Evolutionary conservation across 495 filamentous ascomycete genomes (phyloP).

Genomic region (Hypoxylon subgilvum): DNA sequence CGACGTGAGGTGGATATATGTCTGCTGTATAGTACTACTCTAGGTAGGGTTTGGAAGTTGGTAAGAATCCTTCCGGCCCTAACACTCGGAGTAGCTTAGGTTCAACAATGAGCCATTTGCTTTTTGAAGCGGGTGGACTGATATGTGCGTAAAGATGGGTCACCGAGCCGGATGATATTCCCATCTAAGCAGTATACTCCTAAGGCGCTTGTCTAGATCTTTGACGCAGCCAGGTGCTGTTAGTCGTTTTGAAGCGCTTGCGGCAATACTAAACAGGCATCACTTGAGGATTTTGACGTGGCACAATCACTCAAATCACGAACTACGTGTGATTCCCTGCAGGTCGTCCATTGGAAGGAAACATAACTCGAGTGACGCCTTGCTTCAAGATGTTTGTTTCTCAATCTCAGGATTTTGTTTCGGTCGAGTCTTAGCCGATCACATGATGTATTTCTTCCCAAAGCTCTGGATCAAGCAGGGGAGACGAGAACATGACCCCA

Average conservation of each 20-base stretch:
- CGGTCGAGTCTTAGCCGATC: slow-evolving; percentile 4
- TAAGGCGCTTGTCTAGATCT: not conserved
- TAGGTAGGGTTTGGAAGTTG: no score
- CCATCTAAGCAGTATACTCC: no score
- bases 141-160: no score
- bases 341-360: not conserved
- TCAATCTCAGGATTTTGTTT: not conserved
- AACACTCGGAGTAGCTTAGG: not conserved
- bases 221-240: no score
- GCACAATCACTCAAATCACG: slow-evolving; percentile 8
- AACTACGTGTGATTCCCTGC: not conserved
- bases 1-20: not conserved
- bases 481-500: not conserved
- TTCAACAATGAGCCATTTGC: not conserved
- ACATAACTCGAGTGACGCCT: not conserved
- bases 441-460: slow-evolving; percentile 6
- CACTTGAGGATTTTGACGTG: slow-evolving; percentile 13
- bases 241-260: slow-evolving; percentile 10
- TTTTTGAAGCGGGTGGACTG: no score
- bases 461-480: not conserved
- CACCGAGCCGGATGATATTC: no score
- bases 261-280: slow-evolving; percentile 5
- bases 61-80: slow-evolving; percentile 4
- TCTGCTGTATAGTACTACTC: slow-evolving; percentile 1
- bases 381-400: slow-evolving; percentile 1